Evolutionary conservation across 2,329 filamentous ascomycete species (phyloP), one percentile per base, ranked within the genome.

Genomic region (Neodidymelliopsis sp.): DNA sequence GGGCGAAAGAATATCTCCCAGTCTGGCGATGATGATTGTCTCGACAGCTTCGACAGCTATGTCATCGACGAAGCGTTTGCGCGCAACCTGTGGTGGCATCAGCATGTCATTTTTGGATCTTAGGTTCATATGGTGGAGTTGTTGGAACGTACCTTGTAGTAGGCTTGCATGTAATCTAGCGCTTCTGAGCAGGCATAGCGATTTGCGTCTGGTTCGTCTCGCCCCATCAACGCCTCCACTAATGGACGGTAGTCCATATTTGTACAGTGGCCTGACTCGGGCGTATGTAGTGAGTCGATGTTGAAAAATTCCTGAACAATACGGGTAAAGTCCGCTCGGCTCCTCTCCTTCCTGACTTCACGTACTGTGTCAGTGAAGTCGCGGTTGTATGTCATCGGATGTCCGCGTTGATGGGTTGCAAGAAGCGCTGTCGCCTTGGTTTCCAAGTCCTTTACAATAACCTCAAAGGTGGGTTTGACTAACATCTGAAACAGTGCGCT

Each of bases 71-170:
- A 80, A 76, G 1, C 71, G 69, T 53, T 77, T 75, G 38, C 78
- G 30, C 0, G 77, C 76, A 34, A 79, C 73, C 77, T 79, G 9
- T n/a, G n/a, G n/a, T n/a, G n/a, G n/a, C n/a, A n/a, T n/a, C n/a
- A n/a, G n/a, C n/a, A n/a, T 15, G 16, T 20, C 6, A 13, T 34
- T 15, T n/a, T n/a, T n/a, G n/a, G n/a, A n/a, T n/a, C n/a, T n/a
- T n/a, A n/a, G n/a, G n/a, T n/a, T n/a, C n/a, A n/a, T n/a, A n/a
- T n/a, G n/a, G n/a, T n/a, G n/a, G n/a, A n/a, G n/a, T n/a, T n/a
- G n/a, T n/a, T n/a, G n/a, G n/a, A n/a, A n/a, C n/a, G n/a, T 48
- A 77, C 76, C 69, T 78, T 74, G 62, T 79, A 79, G 54, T 78
- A 79, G 1, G 76, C 74, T 38, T 76, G 72, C 46, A 57, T 52